Evolutionary conservation across 1,139 yeast genomes (phyloP), one percentile per base, ranked within the genome.

Genomic region (Candida tropicalis): DNA sequence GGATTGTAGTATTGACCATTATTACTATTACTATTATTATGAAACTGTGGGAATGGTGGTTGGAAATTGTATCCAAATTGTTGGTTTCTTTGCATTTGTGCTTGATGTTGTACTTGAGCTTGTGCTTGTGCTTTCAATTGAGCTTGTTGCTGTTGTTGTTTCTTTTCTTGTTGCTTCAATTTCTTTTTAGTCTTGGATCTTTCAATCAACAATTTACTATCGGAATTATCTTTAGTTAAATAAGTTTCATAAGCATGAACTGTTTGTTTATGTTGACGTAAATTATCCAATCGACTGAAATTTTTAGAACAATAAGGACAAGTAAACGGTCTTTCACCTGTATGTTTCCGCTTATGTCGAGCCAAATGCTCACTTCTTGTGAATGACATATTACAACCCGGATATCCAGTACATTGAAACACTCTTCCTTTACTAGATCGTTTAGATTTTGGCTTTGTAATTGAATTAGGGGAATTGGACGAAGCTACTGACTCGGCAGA

Each of bases 271-370:
- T 91, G 97, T 65, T 91, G 98, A 46, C 97, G 78, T 50, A 91
- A 72, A 60, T 91, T 91, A 64, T 91, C 98, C 50, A 89, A 69
- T 38, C 97, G 74, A 23, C 93, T 83, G 59, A 91, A 91, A 58
- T 83, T 79, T 56, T 90, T 82, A 35, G 82, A 74, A 63, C 98
- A 91, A 56, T 75, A 80, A 40, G 87, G 87, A 63, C 98, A 91
- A 44, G 88, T 82, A 62, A 89, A 91, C 1, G 98, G 98, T 44
- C 96, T 74, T 63, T 91, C 98, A 35, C 97, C 98, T 1, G 97
- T 90, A 61, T 90, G 98, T 58, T 90, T 91, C 41, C 97, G 71
- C 42, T 89, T 86, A 66, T 90, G 98, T 48, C 98, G 75, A 2
- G 97, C 96, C 54, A 91, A 73, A 63, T 91, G 97, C 60, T 91